Conservation (phyloP, 345 rosid species). For the Cardamine resedifolia region DNA sequence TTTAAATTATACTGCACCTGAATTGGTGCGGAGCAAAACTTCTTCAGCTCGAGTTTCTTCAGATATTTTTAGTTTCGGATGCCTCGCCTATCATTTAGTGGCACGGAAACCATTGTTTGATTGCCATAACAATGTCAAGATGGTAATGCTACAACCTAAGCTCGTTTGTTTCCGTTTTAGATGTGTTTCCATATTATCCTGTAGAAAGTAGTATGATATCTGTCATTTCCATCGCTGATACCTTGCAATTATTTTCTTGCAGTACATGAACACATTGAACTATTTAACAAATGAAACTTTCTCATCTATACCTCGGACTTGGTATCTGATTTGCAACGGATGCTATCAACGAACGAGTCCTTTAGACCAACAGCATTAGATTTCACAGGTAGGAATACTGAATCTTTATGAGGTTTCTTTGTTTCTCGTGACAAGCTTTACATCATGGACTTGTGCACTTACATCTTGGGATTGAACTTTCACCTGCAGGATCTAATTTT, state of each 20-base stretch:
- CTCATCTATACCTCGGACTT: conserved; percentile 79
- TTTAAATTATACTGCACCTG: conserved; percentile 91
- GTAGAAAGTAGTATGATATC: background rate
- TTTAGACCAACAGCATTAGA: conserved; percentile 83
- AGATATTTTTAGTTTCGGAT: conserved; percentile 89
- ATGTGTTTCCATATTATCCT: background rate
- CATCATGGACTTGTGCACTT: conserved; percentile 10
- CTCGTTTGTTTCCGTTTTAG: conserved; percentile 9
- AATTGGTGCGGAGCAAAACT: conserved; percentile 67
- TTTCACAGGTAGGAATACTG: conserved; percentile 66
- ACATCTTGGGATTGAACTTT: conserved; percentile 23
- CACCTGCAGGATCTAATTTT: conserved; percentile 76
- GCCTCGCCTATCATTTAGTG: conserved; percentile 83
- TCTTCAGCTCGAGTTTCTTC: conserved; percentile 66
- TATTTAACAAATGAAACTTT: conserved; percentile 84
- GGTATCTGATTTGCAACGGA: conserved; percentile 78
- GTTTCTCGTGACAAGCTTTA: conserved; percentile 11
- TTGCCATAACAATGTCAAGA: conserved; percentile 91
- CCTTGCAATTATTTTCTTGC: conserved; percentile 44
- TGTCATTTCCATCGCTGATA: conserved; percentile 8
- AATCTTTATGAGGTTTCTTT: background rate
- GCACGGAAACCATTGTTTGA: conserved; percentile 84
- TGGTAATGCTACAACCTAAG: conserved; percentile 51
- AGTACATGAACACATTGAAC: conserved; percentile 87
- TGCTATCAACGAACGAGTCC: conserved; percentile 85